These are phyloP conservation scores for Colletotrichum paranaense DNA, from an alignment of 2,329 filamentous ascomycete species.

Conservation along the genomic window DNA sequence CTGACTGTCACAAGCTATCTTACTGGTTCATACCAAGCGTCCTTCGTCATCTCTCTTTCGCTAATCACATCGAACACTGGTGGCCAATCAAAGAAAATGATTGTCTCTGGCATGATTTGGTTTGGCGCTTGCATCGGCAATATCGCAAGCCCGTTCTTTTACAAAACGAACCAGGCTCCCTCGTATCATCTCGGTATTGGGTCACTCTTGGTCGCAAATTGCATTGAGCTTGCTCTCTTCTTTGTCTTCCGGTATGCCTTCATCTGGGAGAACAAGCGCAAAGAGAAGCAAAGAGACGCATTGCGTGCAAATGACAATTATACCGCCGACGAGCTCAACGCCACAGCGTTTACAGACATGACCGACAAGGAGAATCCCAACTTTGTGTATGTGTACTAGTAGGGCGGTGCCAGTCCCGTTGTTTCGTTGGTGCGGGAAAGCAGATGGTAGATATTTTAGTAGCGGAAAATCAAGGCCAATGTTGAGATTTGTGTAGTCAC, in stretches of 20 bases:
- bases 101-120: constrained; percentile 71
- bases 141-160: constrained; percentile 73
- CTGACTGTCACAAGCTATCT: constrained; percentile 42
- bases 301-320: constrained; percentile 41
- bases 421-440: not conserved
- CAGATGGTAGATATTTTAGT: not conserved
- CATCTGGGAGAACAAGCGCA: constrained; percentile 52
- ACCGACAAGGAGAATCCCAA: constrained; percentile 57
- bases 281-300: constrained; percentile 48
- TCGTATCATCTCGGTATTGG: constrained; percentile 53
- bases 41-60: constrained; percentile 53
- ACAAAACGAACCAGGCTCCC: constrained; percentile 62
- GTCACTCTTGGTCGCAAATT: constrained; percentile 54
- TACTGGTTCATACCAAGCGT: constrained; percentile 52
- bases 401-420: not conserved
- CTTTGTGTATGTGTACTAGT: constrained; percentile 52
- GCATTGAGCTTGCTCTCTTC: constrained; percentile 51
- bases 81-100: constrained; percentile 72
- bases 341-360: constrained; percentile 53
- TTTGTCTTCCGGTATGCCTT: constrained; percentile 52
- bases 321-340: constrained; percentile 45
- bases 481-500: no score
- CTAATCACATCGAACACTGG: constrained; percentile 62
- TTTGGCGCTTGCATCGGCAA: constrained; percentile 71
- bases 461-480: no score